Evolutionary conservation across 805 yeast species (phyloP), one percentile per base, ranked within the genome.

Genomic region (Starmerella geochares): DNA sequence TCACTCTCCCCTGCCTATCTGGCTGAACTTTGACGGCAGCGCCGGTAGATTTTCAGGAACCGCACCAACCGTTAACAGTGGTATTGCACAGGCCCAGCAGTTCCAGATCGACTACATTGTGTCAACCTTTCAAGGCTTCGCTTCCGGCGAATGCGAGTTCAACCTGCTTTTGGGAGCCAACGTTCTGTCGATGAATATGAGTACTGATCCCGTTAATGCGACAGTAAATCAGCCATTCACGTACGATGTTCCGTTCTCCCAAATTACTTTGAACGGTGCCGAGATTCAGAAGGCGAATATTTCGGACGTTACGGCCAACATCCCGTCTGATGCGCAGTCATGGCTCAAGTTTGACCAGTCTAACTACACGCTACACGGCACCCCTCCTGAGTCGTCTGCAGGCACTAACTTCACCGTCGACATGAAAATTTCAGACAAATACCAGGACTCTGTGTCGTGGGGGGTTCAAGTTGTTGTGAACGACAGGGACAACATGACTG

Each of bases 1-100:
- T 64, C 77, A 88, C 62, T 76, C 95, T 1, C 90, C 98, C 2
- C 71, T 92, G 49, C 98, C 98, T 33, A 81, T 78, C 61, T 92
- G 98, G 97, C 70, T 86, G 46, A 66, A 68, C 48, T 92, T 90
- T 62, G 80, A 86, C 60, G 58, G 71, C 2, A 60, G 74, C 4
- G 69, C 70, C 48, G 68, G 86, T 55, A 75, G 83, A 19, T 90
- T 87, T 65, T 72, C 78, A 38, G 98, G 98, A 28, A 80, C 81
- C 1, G 90, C 95, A 1, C 98, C 98, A 10, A 71, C 82, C 7
- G 85, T 85, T 28, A 82, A 85, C 57, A 84, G 96, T 2, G 73
- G 76, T 16, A 82, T 86, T 58, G 98, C 98, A 0, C 97, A 96
- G 10, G 85, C 94, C 36, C 71, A 77, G 56, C 68, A 71, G 37